Base-by-base conservation (phyloP, 23 red algal species). In the Gracilariopsis chorda region DNA sequence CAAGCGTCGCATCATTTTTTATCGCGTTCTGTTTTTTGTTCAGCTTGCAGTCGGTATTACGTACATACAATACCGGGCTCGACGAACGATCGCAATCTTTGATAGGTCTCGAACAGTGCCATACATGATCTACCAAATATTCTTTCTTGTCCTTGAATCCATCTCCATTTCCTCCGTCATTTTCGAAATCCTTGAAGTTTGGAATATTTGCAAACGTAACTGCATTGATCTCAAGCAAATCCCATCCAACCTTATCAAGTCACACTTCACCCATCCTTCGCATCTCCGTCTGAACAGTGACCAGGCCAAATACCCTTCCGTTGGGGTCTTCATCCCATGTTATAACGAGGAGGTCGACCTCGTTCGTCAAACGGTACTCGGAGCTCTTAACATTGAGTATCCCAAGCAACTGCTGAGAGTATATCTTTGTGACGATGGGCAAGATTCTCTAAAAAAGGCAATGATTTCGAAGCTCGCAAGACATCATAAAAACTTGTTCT, bases 361-460 rank as follows among this genome's bases (percentile, higher is more conserved):
- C 8, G 84, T 91, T 17, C 33, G 55, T 12, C 24, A 59, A 1
- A 81, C 75, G 11, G 71, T 91, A 30, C 20, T 68, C 3, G 87
- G 49, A 51, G 87, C 87, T 27, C 21, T 91, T 19, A 8, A 13
- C 20, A 79, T 91, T 51, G 87, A 91, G 10, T 91, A 91, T 23
- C 87, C 87, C n/a, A 3, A 28, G n/a, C 33, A 80, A 1, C 51
- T 91, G 9, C 59, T 91, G 10, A 63, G 11, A 3, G 48, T 91
- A 29, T 80, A 91, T 47, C 63, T 91, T n/a, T 91, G 71, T 16
- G 75, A 91, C 42, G 87, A 91, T 45, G 87, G 87, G 20, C 20
- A 79, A 2, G 87, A 91, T 19, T 59, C 72, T 3, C 12, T 23
- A 12, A 91, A 80, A 24, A 17, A 62, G 7, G 55, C 33, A 11